These are phyloP conservation scores for Monilinia vaccinii-corymbosi DNA, from an alignment of 2,329 filamentous ascomycete species.

Conservation along the genomic window DNA sequence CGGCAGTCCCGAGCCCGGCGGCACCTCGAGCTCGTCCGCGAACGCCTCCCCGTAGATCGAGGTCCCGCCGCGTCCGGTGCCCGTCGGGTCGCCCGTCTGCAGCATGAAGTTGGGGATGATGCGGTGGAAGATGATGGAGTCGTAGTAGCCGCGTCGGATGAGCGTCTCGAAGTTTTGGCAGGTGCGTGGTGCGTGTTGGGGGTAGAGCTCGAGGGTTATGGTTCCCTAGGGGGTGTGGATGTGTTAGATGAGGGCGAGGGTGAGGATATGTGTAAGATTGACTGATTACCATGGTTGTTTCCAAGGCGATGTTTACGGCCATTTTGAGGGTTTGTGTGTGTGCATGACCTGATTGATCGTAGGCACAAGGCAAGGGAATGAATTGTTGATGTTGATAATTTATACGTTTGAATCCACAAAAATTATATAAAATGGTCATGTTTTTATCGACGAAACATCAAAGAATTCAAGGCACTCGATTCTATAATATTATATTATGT, in stretches of 20 bases:
- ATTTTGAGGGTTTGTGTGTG: constrained; percentile 40
- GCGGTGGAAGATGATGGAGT: constrained; percentile 79
- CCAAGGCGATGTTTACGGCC: constrained; percentile 70
- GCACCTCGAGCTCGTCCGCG: constrained; percentile 75
- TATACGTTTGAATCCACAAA: too few relatives aligned
- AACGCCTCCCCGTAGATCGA: constrained; percentile 93
- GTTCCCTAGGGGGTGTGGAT: constrained; percentile 63
- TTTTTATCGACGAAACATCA: too few relatives aligned
- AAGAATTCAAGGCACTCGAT: too few relatives aligned
- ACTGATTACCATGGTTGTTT: constrained; percentile 83
- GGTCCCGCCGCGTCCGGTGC: constrained; percentile 78
- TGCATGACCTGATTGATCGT: background rate
- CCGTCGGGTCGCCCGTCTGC: constrained; percentile 88
- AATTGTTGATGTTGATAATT: too few relatives aligned
- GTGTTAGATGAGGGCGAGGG: background rate
- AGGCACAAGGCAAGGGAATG: too few relatives aligned
- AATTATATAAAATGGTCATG: too few relatives aligned
- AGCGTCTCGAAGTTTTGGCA: constrained; percentile 84
- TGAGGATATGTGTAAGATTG: background rate
- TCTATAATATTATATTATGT: too few relatives aligned
- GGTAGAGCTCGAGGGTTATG: constrained; percentile 85
- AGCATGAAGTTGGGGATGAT: constrained; percentile 96
- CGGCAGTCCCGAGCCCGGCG: constrained; percentile 29
- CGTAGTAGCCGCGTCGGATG: constrained; percentile 77
- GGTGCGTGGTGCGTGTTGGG: constrained; percentile 71